A percentile compares a stretch with the other conserved stretches of the same genome.
These are phyloP conservation scores for Ziziphus jujuba DNA, from an alignment of 306 rosid species.

Conservation along the genomic window DNA sequence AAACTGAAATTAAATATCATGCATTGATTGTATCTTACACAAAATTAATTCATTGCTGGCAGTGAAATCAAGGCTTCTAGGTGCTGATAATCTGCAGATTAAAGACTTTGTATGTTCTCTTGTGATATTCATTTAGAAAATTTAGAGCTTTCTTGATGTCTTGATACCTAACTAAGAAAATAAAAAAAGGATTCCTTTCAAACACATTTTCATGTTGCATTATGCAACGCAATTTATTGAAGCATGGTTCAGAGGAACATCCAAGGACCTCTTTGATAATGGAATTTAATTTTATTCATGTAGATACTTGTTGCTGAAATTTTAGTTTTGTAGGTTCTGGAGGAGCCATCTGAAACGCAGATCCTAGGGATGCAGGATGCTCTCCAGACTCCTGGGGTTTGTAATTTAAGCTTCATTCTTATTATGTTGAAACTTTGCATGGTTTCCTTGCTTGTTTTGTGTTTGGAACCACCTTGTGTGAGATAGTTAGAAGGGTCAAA, in stretches of 20 bases:
- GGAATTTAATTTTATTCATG: not conserved
- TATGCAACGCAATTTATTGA: not conserved
- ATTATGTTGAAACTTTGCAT: not conserved
- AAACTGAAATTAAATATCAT: constrained; percentile 1
- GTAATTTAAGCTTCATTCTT: constrained; percentile 29
- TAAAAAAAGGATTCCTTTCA: not conserved
- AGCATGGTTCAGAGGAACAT: constrained; percentile 12
- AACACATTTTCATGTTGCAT: not conserved
- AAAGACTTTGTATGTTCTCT: constrained; percentile 60
- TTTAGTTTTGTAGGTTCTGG: constrained; percentile 48
- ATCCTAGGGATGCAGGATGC: constrained; percentile 52
- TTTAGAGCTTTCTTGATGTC: not conserved
- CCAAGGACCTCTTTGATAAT: not conserved
- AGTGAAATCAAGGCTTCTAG: constrained; percentile 60
- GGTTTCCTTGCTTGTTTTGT: not conserved
- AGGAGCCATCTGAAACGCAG: constrained; percentile 65
- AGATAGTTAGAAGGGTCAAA: too few relatives aligned
- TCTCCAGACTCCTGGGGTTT: constrained; percentile 71
- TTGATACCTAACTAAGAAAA: not conserved
- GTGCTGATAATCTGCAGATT: constrained; percentile 47
- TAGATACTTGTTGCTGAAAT: constrained; percentile 2
- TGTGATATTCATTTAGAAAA: not conserved
- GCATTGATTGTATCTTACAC: constrained; percentile 23
- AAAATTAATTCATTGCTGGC: constrained; percentile 41
- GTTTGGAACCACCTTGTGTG: not conserved